Conservation (phyloP, 2,329 filamentous ascomycete genomes). For the Atkinsonella texensis region DNA sequence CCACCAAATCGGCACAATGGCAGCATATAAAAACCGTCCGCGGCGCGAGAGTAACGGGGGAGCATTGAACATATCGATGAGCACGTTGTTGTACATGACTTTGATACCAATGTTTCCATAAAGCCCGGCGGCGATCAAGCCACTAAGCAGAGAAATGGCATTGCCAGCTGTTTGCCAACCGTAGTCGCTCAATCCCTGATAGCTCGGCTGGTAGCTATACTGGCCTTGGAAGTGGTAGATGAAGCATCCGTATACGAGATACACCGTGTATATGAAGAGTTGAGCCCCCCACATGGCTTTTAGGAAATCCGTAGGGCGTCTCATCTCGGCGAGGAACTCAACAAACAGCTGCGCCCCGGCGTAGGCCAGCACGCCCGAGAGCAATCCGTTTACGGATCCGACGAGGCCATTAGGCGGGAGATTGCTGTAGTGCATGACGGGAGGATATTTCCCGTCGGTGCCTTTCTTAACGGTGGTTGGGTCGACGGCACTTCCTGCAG, state of each 20-base stretch:
- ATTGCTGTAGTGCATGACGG: conserved; percentile 27
- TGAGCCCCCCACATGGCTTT: conserved; percentile 29
- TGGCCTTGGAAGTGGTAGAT: conserved; percentile 29
- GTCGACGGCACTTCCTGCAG: conserved; percentile 17
- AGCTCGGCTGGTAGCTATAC: conserved; percentile 31
- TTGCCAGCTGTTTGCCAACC: conserved; percentile 33
- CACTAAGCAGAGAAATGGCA: conserved; percentile 28
- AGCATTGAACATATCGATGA: conserved; percentile 35
- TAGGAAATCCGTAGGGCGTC: conserved; percentile 30
- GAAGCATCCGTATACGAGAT: conserved; percentile 29
- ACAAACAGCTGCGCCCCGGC: conserved; percentile 47
- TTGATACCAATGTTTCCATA: conserved; percentile 45
- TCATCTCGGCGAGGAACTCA: conserved; percentile 43
- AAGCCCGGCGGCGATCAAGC: conserved; percentile 33
- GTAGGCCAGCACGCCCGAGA: conserved; percentile 39
- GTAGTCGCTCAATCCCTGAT: conserved; percentile 30
- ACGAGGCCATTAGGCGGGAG: conserved; percentile 24
- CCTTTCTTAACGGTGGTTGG: conserved; percentile 15
- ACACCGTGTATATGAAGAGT: conserved; percentile 28
- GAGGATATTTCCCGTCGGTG: conserved; percentile 21
- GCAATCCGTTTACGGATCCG: conserved; percentile 13
- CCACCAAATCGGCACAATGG: conserved; percentile 45
- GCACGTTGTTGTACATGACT: conserved; percentile 39
- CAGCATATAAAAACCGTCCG: conserved; percentile 39
- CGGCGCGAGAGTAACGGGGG: conserved; percentile 33